Base-by-base conservation (phyloP, 331 rosid genomes). In the Arachis monticola region DNA sequence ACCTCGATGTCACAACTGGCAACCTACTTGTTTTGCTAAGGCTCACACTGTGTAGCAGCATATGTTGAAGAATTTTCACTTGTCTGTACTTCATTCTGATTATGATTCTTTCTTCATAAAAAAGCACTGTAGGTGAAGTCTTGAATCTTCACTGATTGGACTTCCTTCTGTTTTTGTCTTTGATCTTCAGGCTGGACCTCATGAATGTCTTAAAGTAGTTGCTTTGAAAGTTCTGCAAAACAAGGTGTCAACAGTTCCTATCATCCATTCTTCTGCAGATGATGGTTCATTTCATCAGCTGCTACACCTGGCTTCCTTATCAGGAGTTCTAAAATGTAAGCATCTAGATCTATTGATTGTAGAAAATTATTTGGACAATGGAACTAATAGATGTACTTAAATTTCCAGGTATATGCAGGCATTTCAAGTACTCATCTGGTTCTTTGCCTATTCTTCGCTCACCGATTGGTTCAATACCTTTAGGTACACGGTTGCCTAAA, bases 401-500 rank as follows among this genome's bases (percentile, higher is more conserved):
- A 61, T 73, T 81, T 85, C 79, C 93, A 92, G 97, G 92, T 82
- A 85, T 92, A 70, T 90, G 93, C 85, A 85, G 96, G 87, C 80
- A 90, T 70, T 92, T 90, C 78, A 85, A 87, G 81, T 85, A 90
- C 79, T 86, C 89, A 51, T 80, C 86, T 40, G 68, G 88, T 79
- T 88, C 92, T 73, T 81, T 92, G 84, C 97, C 97, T 69, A 87
- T 92, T 79, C 96, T 92, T 76, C 92, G 88, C 63, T 79, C 77
- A 35, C 96, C 96, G 2, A 84, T 92, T 72, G 91, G 90, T 77
- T 84, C 88, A 55, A 79, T 92, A 77, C 92, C 88, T 60, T 64
- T 90, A 84, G 97, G 96, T 48, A 87, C 96, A 3, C 88, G 96
- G 97, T 87, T 88, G 84, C 93, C 97, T 40, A 85, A 83, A 73